Percentiles rank a stretch among this genome's conserved stretches.
phyloP scores from a whole-genome alignment of 768 basidiomycete genomes.

The Xerocomellus dryophilus region DNA sequence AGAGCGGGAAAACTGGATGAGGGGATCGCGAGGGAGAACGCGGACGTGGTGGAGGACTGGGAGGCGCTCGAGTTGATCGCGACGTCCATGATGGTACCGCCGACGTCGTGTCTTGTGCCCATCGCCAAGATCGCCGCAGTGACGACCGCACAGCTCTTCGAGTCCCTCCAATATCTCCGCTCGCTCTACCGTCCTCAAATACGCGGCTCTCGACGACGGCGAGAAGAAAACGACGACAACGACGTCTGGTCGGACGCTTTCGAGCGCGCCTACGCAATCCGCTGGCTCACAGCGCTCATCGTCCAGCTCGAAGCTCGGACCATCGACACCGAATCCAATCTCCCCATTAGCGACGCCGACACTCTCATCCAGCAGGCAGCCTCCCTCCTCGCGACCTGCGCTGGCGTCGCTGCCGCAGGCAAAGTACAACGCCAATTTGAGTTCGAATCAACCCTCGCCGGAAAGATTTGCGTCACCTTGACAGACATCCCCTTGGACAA shows the following conservation, averaged over 20 bases:
- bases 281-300: constrained; percentile 73
- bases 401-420: constrained; percentile 64
- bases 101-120: constrained; percentile 54
- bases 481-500: constrained; percentile 70
- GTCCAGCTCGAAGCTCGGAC: constrained; percentile 30
- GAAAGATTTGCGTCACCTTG: constrained; percentile 41
- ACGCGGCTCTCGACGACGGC: constrained; percentile 47
- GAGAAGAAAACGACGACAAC: not conserved
- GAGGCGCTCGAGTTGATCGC: constrained; percentile 8
- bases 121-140: constrained; percentile 42
- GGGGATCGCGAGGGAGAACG: constrained; percentile 19
- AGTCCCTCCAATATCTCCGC: constrained; percentile 49
- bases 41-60: constrained; percentile 15
- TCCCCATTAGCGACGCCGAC: constrained; percentile 26
- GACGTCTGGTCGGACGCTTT: constrained; percentile 54
- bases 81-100: constrained; percentile 30
- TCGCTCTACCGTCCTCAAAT: constrained; percentile 60
- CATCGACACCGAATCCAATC: not conserved
- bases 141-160: constrained; percentile 38
- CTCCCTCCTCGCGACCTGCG: constrained; percentile 59
- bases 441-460: constrained; percentile 33
- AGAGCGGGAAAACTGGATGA: constrained; percentile 18
- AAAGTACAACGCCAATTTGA: constrained; percentile 49
- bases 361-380: constrained; percentile 52
- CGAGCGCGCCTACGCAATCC: constrained; percentile 65